Base-by-base conservation (phyloP, 306 rosid species). In the Glycine soja region DNA sequence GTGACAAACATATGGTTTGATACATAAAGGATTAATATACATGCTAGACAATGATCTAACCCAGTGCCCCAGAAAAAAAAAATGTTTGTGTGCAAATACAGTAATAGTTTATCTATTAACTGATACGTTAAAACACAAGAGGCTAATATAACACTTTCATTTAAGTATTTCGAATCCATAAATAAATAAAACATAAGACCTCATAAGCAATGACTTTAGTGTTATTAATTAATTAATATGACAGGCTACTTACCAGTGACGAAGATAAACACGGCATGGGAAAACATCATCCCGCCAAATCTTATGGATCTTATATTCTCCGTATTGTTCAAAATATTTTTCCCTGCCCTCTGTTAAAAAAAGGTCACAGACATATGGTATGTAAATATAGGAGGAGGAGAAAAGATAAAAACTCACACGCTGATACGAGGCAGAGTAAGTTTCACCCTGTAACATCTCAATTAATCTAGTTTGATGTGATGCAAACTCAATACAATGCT, bases 201-300 rank as follows among this genome's bases (percentile, higher is more conserved):
- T 80, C 84, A 24, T 36, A 52, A 45, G 51, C 64, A 75, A 34
- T 43, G 40, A 9, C 43, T 13, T 16, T 32, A 32, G 8, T 34
- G 3, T 1, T 32, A 11, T 32, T 11, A 57, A 57, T 54, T 36
- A 14, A 43, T 47, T 8, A 15, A 52, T 19, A 16, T n/a, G 38
- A 51, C 47, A 67, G 45, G 53, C 67, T 48, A 85, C 90, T 53
- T 38, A 90, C 98, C 98, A 95, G 85, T 95, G 98, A 48, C 97
- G 91, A 87, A 92, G 95, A 89, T 95, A 92, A 67, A 90, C 89
- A 61, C 99, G 97, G 82, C 99, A 95, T 48, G 98, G 98, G 67
- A 93, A 85, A 79, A 69, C 88, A 81, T 93, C 97, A 85, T 95
- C 96, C 40, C 89, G 87, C 98, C 98, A 95, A 63, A 95, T 93